phyloP scores from a whole-genome alignment of 2,329 filamentous ascomycete species.

The Coleophoma cylindrospora region DNA sequence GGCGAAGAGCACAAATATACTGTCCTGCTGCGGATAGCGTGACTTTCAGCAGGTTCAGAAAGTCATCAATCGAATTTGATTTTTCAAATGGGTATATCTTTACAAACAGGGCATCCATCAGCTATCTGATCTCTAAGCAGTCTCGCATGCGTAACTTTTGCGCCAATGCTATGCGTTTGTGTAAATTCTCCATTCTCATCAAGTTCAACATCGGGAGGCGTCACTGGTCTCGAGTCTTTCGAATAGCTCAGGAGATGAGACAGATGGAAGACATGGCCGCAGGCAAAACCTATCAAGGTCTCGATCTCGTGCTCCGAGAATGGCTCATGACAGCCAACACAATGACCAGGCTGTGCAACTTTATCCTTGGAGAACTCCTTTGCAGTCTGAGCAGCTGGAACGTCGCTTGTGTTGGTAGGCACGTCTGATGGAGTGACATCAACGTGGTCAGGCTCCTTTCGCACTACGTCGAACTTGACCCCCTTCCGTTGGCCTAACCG shows the following conservation, averaged over 20 bases:
- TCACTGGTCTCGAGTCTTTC: slow-evolving; percentile 31
- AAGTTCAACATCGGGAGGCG: slow-evolving; percentile 29
- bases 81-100: neutral
- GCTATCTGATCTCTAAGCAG: slow-evolving; percentile 67
- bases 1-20: no score
- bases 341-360: slow-evolving; percentile 40
- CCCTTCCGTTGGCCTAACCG: slow-evolving; percentile 76
- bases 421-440: slow-evolving; percentile 38
- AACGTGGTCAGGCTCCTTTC: slow-evolving; percentile 37
- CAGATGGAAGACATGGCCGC: slow-evolving; percentile 77
- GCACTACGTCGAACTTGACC: slow-evolving; percentile 78
- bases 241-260: slow-evolving; percentile 56
- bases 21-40: no score
- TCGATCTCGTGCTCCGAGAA: slow-evolving; percentile 61
- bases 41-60: neutral
- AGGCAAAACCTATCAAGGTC: slow-evolving; percentile 74
- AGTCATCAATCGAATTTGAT: neutral
- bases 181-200: slow-evolving; percentile 38
- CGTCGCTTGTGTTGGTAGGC: slow-evolving; percentile 14
- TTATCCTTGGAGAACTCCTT: slow-evolving; percentile 5
- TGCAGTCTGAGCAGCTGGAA: slow-evolving; percentile 6
- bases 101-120: slow-evolving; percentile 59
- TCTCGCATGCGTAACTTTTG: slow-evolving; percentile 83
- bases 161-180: slow-evolving; percentile 63
- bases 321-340: slow-evolving; percentile 49